Percentiles rank a stretch among this genome's conserved stretches.
These are phyloP conservation scores for Rhytidiadelphus loreus DNA, from an alignment of 225 moss, liverwort and hornwort species.

Conservation along the genomic window DNA sequence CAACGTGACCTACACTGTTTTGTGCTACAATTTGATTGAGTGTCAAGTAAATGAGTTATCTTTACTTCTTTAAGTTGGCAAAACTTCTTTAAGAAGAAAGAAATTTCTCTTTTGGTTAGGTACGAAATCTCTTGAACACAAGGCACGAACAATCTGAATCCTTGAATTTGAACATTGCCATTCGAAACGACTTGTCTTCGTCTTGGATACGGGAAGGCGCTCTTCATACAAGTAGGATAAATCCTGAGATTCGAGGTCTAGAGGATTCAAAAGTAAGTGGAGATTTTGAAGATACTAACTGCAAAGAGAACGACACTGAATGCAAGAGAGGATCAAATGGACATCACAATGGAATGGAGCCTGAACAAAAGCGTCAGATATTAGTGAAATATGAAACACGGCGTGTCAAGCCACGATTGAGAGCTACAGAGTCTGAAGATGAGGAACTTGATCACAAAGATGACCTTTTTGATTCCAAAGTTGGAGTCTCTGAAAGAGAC, in stretches of 20 bases:
- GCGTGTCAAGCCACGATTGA: neutral
- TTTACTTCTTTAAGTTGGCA: neutral
- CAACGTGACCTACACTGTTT: neutral
- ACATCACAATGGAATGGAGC: neutral
- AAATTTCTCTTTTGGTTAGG: constrained; percentile 6
- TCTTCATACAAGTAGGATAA: neutral
- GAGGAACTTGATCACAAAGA: neutral
- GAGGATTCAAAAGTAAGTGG: neutral
- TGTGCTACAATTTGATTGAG: neutral
- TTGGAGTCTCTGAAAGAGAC: neutral
- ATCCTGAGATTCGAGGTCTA: neutral
- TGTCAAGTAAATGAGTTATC: neutral
- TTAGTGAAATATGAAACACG: neutral
- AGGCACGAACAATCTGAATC: neutral
- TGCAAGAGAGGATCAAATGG: neutral
- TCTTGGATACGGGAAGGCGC: constrained; percentile 16
- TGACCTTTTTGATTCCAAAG: neutral
- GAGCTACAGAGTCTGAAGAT: neutral
- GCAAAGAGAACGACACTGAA: neutral
- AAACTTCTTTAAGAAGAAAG: neutral
- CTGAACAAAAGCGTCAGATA: neutral
- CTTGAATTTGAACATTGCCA: constrained; percentile 12
- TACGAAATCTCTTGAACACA: constrained; percentile 15
- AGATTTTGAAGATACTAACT: neutral
- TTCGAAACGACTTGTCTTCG: constrained; percentile 18